These are phyloP conservation scores for Arachis stenosperma DNA, from an alignment of 306 rosid genomes.

Conservation along the genomic window DNA sequence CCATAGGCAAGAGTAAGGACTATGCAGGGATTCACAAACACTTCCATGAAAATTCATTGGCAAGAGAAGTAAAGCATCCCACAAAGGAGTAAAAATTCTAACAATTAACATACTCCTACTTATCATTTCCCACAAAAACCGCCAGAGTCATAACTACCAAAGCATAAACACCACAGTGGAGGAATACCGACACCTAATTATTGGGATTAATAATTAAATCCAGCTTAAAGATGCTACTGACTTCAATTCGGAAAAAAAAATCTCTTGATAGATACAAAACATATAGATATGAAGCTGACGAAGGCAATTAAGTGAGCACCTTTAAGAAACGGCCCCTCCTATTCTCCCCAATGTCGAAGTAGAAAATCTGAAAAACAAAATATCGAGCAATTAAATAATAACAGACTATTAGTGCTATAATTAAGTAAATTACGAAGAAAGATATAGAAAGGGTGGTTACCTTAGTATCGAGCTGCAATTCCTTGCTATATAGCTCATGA, in stretches of 20 bases:
- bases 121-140: neutral
- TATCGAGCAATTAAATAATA: neutral
- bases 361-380: constrained; percentile 66
- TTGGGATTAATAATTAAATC: neutral
- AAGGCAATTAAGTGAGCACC: constrained; percentile 49
- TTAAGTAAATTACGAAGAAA: neutral
- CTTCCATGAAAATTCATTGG: constrained; percentile 1
- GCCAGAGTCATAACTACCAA: constrained; percentile 1
- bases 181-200: no score
- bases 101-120: neutral
- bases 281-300: neutral
- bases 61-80: constrained; percentile 10
- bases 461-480: constrained; percentile 97
- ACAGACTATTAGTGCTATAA: neutral
- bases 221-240: neutral
- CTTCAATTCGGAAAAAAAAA: neutral
- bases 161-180: neutral
- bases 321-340: constrained; percentile 99
- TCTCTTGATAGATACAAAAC: neutral
- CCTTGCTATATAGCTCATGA: constrained; percentile 94
- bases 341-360: constrained; percentile 98
- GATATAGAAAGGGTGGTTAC: constrained; percentile 33
- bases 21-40: neutral
- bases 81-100: neutral
- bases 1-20: neutral